These are phyloP conservation scores for Acanthamoeba royreba DNA, from an alignment of 208 protist species.

Conservation along the genomic window DNA sequence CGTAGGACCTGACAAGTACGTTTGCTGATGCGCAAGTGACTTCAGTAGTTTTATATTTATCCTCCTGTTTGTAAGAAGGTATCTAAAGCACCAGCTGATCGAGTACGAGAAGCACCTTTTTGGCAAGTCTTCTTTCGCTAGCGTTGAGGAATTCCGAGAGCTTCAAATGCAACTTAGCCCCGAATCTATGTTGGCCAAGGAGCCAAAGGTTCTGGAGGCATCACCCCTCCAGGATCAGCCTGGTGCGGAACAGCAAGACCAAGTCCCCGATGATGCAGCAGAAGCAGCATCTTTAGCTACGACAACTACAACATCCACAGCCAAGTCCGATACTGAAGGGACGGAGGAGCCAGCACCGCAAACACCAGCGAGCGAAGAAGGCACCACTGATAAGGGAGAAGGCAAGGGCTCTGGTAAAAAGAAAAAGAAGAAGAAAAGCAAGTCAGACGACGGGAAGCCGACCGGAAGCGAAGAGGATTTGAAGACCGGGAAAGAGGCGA, in stretches of 20 bases:
- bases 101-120: not conserved
- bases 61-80: not conserved
- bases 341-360: not conserved
- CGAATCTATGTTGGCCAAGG: not conserved
- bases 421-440: not conserved
- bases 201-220: not conserved
- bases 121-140: not conserved
- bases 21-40: not conserved
- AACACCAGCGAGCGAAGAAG: not conserved
- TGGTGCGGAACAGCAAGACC: too few species aligned
- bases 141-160: not conserved
- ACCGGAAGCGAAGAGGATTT: not conserved
- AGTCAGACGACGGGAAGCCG: not conserved
- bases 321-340: not conserved
- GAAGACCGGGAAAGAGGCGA: not conserved
- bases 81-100: slow-evolving; percentile 14
- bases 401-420: not conserved
- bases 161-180: not conserved
- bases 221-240: not conserved
- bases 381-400: not conserved
- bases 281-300: too few species aligned
- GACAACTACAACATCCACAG: too few species aligned
- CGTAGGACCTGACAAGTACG: not conserved
- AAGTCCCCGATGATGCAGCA: too few species aligned
- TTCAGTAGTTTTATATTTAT: not conserved